Evolutionary conservation across 345 rosid genomes (phyloP).

Genomic region (Eucalyptus tenuipes): DNA sequence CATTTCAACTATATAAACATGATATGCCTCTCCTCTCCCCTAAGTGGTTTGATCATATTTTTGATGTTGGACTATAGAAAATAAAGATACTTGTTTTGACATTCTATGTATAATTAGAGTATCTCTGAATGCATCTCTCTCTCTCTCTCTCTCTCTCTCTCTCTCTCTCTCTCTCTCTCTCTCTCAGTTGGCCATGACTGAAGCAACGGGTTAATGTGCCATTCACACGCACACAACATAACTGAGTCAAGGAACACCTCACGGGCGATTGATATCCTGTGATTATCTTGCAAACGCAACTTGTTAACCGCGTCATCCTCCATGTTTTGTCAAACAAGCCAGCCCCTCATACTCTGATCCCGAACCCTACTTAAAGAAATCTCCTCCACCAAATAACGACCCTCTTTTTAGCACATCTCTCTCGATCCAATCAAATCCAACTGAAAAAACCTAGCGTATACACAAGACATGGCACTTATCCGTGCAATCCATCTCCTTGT

Average conservation of each 20-base stretch:
- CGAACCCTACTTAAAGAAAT: neutral
- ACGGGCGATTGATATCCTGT: neutral
- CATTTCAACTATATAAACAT: too few species aligned
- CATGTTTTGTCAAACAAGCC: neutral
- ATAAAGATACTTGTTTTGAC: neutral
- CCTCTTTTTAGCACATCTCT: neutral
- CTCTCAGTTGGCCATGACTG: neutral
- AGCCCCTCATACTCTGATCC: neutral
- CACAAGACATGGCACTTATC: neutral
- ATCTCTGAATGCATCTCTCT: neutral
- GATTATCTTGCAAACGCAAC: neutral
- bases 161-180: neutral
- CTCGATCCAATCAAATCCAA: neutral
- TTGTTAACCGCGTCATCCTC: neutral
- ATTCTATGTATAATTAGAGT: constrained; percentile 6
- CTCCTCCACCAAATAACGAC: neutral
- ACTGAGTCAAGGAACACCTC: neutral
- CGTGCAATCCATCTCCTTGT: neutral
- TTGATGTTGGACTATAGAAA: neutral
- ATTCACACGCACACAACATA: neutral
- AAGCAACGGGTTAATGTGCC: neutral
- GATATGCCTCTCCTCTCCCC: neutral
- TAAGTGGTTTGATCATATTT: neutral
- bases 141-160: neutral
- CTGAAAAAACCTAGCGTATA: neutral